These are phyloP conservation scores for Nelumbo lutea DNA, from an alignment of 164 flowering plant species.

Conservation along the genomic window DNA sequence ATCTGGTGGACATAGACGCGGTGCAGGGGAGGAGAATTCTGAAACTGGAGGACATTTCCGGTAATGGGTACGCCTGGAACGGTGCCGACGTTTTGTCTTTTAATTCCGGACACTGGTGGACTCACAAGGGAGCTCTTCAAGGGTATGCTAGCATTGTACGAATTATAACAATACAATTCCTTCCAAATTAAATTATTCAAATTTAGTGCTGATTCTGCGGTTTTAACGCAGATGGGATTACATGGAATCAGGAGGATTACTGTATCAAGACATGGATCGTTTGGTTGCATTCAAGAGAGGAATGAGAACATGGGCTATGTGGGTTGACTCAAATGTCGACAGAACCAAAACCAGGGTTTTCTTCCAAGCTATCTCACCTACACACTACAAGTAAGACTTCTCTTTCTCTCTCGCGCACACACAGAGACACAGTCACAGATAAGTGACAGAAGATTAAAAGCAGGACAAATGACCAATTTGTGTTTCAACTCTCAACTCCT, in stretches of 20 bases:
- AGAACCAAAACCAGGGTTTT: constrained; percentile 28
- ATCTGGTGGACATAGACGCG: constrained; percentile 45
- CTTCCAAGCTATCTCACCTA: constrained; percentile 52
- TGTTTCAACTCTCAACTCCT: too few species aligned
- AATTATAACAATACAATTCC: background rate
- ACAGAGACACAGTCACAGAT: too few species aligned
- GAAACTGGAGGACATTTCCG: constrained; percentile 40
- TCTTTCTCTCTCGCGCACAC: background rate
- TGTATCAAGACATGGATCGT: constrained; percentile 41
- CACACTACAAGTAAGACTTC: constrained; percentile 34
- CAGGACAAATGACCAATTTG: too few species aligned
- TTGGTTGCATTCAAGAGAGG: constrained; percentile 22
- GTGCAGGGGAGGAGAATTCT: constrained; percentile 34
- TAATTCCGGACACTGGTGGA: constrained; percentile 82
- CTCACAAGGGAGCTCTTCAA: constrained; percentile 43
- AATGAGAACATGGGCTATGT: constrained; percentile 42
- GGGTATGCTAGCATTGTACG: constrained; percentile 26
- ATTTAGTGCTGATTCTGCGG: background rate
- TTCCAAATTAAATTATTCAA: background rate
- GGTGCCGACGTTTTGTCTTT: constrained; percentile 50
- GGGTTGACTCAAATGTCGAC: constrained; percentile 42
- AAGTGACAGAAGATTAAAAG: too few species aligned
- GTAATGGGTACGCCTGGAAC: constrained; percentile 42
- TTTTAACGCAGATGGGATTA: constrained; percentile 38
- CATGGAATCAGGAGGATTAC: constrained; percentile 23